A percentile compares a stretch with the other conserved stretches of the same genome.
Evolutionary conservation across 2,329 filamentous ascomycete species (phyloP).

Genomic region (Neonectria hederae): DNA sequence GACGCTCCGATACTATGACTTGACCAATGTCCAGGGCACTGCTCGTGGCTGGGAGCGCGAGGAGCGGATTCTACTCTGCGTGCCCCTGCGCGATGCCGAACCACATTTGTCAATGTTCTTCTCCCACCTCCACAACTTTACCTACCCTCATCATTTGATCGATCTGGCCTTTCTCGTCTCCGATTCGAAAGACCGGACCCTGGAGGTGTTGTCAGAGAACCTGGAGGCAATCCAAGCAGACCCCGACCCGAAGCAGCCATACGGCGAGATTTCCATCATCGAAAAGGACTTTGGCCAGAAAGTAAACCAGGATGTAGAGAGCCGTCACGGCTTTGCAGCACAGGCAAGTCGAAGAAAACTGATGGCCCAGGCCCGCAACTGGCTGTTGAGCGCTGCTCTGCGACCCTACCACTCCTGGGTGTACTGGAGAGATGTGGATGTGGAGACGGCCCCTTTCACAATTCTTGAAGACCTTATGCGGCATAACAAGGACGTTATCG

Average conservation of each 20-base stretch:
- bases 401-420: conserved; percentile 98
- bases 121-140: conserved; percentile 94
- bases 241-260: conserved; percentile 81
- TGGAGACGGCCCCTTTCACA: conserved; percentile 95
- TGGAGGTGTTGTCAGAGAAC: conserved; percentile 77
- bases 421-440: conserved; percentile 98
- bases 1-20: conserved; percentile 96
- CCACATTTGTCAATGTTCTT: conserved; percentile 98
- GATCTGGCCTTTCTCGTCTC: conserved; percentile 97
- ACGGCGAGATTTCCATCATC: conserved; percentile 96
- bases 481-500: conserved; percentile 98
- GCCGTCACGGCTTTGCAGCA: conserved; percentile 94
- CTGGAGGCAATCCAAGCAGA: conserved; percentile 83
- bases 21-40: conserved; percentile 90
- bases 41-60: conserved; percentile 95
- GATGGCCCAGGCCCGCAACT: conserved; percentile 98
- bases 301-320: conserved; percentile 97
- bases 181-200: conserved; percentile 93
- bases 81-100: conserved; percentile 91
- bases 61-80: conserved; percentile 93
- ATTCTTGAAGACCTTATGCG: conserved; percentile 98
- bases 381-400: conserved; percentile 91
- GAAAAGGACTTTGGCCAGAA: conserved; percentile 99
- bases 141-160: conserved; percentile 95
- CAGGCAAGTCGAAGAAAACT: conserved; percentile 93